Evolutionary conservation across 2,329 filamentous ascomycete genomes (phyloP).

Genomic region (Beauveria sp.): DNA sequence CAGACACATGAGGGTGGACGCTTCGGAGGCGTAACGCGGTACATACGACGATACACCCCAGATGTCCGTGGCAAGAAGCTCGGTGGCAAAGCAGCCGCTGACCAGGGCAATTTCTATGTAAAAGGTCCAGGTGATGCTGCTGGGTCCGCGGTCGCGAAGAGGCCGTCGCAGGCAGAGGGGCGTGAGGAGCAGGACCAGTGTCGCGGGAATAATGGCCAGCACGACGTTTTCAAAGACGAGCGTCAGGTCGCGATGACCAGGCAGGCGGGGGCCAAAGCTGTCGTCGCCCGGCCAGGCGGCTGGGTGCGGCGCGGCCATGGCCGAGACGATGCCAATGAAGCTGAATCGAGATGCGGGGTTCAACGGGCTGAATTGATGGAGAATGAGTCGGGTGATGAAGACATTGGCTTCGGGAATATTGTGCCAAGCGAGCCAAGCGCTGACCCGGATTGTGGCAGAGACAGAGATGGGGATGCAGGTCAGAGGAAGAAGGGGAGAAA

Average conservation of each 20-base stretch:
- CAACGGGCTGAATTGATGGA: not conserved
- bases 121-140: not conserved
- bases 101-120: not conserved
- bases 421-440: not conserved
- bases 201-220: not conserved
- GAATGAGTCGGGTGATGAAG: not conserved
- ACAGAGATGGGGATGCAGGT: not conserved
- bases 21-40: not conserved
- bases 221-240: conserved; percentile 4
- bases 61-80: not conserved
- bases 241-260: not conserved
- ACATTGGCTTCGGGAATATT: not conserved
- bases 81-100: not conserved
- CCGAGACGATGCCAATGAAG: not conserved
- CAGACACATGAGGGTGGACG: not conserved
- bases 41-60: not conserved
- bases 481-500: not conserved
- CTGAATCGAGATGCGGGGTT: not conserved
- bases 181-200: not conserved
- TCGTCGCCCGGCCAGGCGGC: not conserved
- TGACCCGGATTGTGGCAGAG: not conserved
- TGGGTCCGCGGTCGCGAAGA: not conserved
- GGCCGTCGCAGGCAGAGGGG: not conserved
- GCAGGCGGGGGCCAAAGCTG: not conserved
- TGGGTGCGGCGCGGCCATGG: not conserved